Evolutionary conservation across 768 basidiomycete species (phyloP), one percentile per base, ranked within the genome.

Genomic region (Lentinula lateritia): DNA sequence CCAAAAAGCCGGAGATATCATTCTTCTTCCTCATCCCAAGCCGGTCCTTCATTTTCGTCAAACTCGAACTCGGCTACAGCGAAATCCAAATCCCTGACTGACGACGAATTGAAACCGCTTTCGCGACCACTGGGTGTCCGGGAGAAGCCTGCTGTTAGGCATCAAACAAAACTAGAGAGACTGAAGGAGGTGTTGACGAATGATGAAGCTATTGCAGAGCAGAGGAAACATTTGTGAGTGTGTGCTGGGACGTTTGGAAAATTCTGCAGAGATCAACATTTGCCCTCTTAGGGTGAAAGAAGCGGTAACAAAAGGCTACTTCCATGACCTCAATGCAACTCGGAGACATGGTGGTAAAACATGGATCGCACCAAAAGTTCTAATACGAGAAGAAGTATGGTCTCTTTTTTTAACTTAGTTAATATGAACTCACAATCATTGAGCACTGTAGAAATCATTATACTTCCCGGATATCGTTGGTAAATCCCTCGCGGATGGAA

Each of bases 401-500:
- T 34, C 16, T 48, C 2, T 41, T 13, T 28, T 53, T 18, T 41
- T 9, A 32, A 12, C n/a, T 34, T 59, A 43, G 62, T 34, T 63
- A n/a, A 2, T 16, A 28, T 28, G 28, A 28, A 58, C 38, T 3
- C 16, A 56, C 38, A 6, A 52, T 20, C 16, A 43, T 28, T 53
- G n/a, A 45, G 13, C 54, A 10, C 20, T 18, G 16, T 69, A 98
- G 95, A 90, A 88, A 88, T 86, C 96, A 15, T 76, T 95, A 3
- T 97, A 95, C 74, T 87, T 98, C 60, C 96, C 96, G 2, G 87
- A 97, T 68, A 83, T 98, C 32, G 73, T 75, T 1, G 96, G 96
- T 0, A 87, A 83, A 52, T 79, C 84, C 32, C 72, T 98, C 42
- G 79, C 78, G 62, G 80, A 78, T 38, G 75, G 80, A 46, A 70